Conservation (phyloP, 805 yeast species). For the Sugiyamaella lignohabitans region DNA sequence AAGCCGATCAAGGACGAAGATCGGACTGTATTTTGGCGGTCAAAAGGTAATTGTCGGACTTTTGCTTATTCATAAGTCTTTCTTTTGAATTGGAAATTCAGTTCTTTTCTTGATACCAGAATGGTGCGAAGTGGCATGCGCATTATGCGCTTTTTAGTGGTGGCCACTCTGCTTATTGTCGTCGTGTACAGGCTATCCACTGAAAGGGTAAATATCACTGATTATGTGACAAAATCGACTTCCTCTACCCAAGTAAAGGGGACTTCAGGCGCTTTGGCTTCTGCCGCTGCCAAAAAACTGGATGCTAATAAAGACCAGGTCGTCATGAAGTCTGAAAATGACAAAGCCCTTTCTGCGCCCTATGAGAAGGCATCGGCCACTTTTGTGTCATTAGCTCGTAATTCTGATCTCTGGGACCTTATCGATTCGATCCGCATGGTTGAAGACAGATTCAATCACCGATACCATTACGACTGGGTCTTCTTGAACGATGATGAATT, state of each 20-base stretch:
- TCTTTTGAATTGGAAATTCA: too few relatives aligned
- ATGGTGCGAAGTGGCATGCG: constrained; percentile 34
- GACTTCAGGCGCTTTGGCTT: constrained; percentile 10
- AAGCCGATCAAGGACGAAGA: too few relatives aligned
- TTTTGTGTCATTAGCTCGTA: constrained; percentile 56
- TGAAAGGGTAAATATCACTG: constrained; percentile 22
- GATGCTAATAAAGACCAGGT: constrained; percentile 7
- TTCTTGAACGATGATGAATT: constrained; percentile 79
- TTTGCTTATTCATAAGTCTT: too few relatives aligned
- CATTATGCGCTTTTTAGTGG: constrained; percentile 31
- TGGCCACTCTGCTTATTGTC: constrained; percentile 30
- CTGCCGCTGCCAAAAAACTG: constrained; percentile 7
- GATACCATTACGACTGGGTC: constrained; percentile 85
- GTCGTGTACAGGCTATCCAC: constrained; percentile 29
- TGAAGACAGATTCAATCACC: constrained; percentile 73
- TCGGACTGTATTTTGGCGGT: too few relatives aligned
- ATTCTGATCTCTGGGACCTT: constrained; percentile 54
- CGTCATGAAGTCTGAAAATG: constrained; percentile 7
- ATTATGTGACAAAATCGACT: constrained; percentile 16
- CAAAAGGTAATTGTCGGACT: too few relatives aligned
- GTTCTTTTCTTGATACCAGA: too few relatives aligned
- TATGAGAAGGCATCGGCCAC: constrained; percentile 37
- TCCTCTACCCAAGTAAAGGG: constrained; percentile 7
- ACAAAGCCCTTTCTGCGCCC: constrained; percentile 5
- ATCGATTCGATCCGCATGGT: constrained; percentile 58